Conservation (phyloP, 1,284 basidiomycete genomes). For the Violaceomyces palustris region DNA sequence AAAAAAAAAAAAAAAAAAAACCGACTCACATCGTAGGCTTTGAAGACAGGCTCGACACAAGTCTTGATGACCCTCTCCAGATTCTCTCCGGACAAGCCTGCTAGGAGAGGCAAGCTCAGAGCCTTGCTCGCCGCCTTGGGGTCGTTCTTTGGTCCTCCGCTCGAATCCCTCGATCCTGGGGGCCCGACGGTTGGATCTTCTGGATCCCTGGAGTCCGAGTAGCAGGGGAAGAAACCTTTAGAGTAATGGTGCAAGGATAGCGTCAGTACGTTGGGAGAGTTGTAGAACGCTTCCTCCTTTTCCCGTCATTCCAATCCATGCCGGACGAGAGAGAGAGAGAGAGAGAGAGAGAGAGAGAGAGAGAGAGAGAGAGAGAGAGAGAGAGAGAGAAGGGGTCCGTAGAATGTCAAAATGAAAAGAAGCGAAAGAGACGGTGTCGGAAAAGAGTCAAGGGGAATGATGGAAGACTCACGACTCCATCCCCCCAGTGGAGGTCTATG, state of each 20-base stretch:
- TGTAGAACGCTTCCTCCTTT: conserved; percentile 52
- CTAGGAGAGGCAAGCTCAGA: conserved; percentile 22
- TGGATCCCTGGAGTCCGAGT: conserved; percentile 13
- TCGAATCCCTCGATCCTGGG: conserved; percentile 15
- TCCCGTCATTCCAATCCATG: too few species aligned
- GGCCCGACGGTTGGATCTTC: conserved; percentile 9
- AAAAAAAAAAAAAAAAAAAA: neutral
- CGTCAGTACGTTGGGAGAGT: conserved; percentile 58
- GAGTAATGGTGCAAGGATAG: conserved; percentile 77
- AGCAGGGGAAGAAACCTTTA: conserved; percentile 73
- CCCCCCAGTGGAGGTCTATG: conserved; percentile 84
- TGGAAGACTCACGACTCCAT: conserved; percentile 67
- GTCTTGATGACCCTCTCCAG: conserved; percentile 10
- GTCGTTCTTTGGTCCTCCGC: too few species aligned
- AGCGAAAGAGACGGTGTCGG: too few species aligned
- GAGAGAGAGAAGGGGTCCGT: too few species aligned
- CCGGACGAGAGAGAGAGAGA: too few species aligned
- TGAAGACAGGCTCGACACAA: conserved; percentile 59
- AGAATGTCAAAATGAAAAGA: too few species aligned
- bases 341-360: too few species aligned
- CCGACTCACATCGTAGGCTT: conserved; percentile 62
- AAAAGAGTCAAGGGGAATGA: too few species aligned
- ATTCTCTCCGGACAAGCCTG: conserved; percentile 10
- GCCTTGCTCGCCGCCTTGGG: conserved; percentile 5
- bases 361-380: too few species aligned